Conservation (phyloP, 306 rosid species). For the Ochetophila trinervis region DNA sequence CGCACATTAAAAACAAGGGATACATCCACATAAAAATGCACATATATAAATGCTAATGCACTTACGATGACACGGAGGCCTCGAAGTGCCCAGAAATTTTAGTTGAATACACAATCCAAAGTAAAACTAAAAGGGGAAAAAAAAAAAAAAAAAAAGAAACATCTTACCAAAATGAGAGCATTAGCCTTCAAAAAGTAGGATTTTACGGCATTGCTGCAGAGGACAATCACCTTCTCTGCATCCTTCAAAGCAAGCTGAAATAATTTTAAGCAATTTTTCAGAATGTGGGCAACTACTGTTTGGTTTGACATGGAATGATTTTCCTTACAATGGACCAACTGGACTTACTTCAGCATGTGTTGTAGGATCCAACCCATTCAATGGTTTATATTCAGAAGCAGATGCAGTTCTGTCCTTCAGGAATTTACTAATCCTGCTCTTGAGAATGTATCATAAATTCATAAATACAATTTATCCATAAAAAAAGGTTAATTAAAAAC, state of each 20-base stretch:
- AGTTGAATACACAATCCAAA: background rate
- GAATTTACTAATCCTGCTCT: constrained; percentile 71
- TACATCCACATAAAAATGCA: background rate
- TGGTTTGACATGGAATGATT: constrained; percentile 20
- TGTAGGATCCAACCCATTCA: constrained; percentile 92
- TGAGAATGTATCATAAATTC: constrained; percentile 7
- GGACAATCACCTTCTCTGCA: constrained; percentile 68
- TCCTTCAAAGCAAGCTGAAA: constrained; percentile 95
- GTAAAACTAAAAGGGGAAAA: background rate
- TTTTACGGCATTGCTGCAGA: constrained; percentile 51
- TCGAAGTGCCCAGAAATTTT: background rate
- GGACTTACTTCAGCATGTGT: constrained; percentile 82
- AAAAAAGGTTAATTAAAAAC: constrained; percentile 21
- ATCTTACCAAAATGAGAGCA: constrained; percentile 70
- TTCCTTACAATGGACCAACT: constrained; percentile 22
- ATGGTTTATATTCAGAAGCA: constrained; percentile 75
- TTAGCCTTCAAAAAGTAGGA: constrained; percentile 70
- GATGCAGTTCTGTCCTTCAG: constrained; percentile 62
- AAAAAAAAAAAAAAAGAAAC: background rate
- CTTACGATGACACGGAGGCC: background rate
- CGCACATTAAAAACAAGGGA: background rate
- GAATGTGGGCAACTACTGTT: constrained; percentile 4
- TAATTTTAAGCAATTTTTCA: constrained; percentile 9
- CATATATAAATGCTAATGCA: no score
- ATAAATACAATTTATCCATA: constrained; percentile 22